Evolutionary conservation across 768 basidiomycete genomes (phyloP), one percentile per base, ranked within the genome.

Genomic region (Pleurotus platypus): DNA sequence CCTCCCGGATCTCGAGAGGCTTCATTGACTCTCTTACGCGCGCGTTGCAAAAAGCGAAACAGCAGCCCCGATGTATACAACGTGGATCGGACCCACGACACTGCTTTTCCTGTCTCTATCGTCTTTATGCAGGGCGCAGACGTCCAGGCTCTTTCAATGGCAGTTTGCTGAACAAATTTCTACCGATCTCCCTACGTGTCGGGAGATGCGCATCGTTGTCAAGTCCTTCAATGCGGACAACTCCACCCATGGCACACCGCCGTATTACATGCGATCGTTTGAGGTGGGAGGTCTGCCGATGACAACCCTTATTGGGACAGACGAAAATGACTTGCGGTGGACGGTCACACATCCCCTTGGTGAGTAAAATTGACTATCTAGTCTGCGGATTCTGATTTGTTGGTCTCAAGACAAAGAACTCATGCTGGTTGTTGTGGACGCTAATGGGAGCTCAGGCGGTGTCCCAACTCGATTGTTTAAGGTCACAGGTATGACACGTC

Each of bases 241-340:
- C 61, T 43, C 49, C 38, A 62, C 26, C 1, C 57, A 54, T 57
- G 64, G 61, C 2, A 58, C 57, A 22, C 63, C 75, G 9, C 77
- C 78, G 1, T 82, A 75, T 59, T 74, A 73, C 58, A 68, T 81
- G 68, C 67, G 78, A 15, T 75, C 76, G 0, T 73, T 77, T 49
- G 73, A 72, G 35, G 62, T 70, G 16, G 69, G 63, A 16, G 76
- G 74, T 16, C 69, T 68, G 1, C 69, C 72, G 0, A 70, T 69
- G 11, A 72, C 71, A 6, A 65, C 69, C 0, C 58, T 70, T 20
- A 63, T 78, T 20, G 81, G 78, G 11, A 58, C 64, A 15, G 69
- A 77, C n/a, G 64, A 64, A 4, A 65, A 61, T 20, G 65, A 71
- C 49, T 62, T 79, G 13, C 62, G 57, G n/a, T 83, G 81, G 82